Evolutionary conservation across 257 asterid genomes (phyloP).

Genomic region (Jacaranda mimosifolia): DNA sequence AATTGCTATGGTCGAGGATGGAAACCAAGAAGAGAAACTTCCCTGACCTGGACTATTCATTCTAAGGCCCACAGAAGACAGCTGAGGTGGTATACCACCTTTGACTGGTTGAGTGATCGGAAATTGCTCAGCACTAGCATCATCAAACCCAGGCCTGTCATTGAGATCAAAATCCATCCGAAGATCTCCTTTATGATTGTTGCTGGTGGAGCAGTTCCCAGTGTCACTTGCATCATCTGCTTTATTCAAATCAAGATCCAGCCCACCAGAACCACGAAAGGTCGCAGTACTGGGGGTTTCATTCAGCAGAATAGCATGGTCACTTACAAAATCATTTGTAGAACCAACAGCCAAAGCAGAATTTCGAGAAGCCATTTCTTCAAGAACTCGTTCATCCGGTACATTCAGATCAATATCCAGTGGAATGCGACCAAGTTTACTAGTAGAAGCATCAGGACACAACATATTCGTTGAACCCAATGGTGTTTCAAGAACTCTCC

Average conservation of each 20-base stretch:
- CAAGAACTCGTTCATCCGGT: conserved; percentile 59
- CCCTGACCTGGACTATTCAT: conserved; percentile 50
- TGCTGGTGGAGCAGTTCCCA: conserved; percentile 48
- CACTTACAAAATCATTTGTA: conserved; percentile 16
- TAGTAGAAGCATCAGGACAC: conserved; percentile 51
- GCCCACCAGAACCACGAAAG: conserved; percentile 42
- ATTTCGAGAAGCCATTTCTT: conserved; percentile 53
- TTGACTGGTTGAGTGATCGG: conserved; percentile 42
- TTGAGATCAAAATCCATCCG: conserved; percentile 64
- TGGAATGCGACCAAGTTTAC: conserved; percentile 49
- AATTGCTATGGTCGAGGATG: conserved; percentile 59
- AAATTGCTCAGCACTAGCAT: conserved; percentile 38
- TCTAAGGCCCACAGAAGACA: conserved; percentile 53
- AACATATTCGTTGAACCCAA: conserved; percentile 36
- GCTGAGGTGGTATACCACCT: conserved; percentile 54
- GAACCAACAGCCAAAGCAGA: conserved; percentile 37
- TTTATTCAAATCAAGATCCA: conserved; percentile 69
- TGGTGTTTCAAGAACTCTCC: conserved; percentile 58
- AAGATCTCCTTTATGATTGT: conserved; percentile 34
- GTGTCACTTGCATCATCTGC: conserved; percentile 53
- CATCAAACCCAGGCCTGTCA: conserved; percentile 54
- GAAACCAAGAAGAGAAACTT: conserved; percentile 77
- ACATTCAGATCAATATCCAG: conserved; percentile 66
- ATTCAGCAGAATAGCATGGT: conserved; percentile 24
- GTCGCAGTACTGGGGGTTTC: conserved; percentile 29